A percentile compares a stretch with the other conserved stretches of the same genome.
These are phyloP conservation scores for Cercospora beticola DNA, from an alignment of 2,329 filamentous ascomycete species.

Conservation along the genomic window DNA sequence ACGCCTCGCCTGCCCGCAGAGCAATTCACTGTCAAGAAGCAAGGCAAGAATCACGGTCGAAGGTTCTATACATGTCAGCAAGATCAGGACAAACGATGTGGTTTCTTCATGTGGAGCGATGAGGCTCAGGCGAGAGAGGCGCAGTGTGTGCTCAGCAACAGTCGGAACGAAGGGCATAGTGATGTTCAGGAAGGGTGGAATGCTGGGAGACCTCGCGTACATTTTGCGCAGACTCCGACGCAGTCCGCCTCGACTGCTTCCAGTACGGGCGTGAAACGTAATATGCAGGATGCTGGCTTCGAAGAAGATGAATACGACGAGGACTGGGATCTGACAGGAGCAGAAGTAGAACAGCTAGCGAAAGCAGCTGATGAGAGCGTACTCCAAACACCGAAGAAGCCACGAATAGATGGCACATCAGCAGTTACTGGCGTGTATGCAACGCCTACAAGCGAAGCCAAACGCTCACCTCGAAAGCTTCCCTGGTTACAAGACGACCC, in stretches of 20 bases:
- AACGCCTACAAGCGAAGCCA: slow-evolving; percentile 39
- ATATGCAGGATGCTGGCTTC: slow-evolving; percentile 25
- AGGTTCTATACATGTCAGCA: slow-evolving; percentile 59
- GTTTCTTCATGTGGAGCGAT: slow-evolving; percentile 60
- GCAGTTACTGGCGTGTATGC: slow-evolving; percentile 36
- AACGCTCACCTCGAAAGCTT: slow-evolving; percentile 37
- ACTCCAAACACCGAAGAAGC: slow-evolving; percentile 45
- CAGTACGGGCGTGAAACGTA: slow-evolving; percentile 35
- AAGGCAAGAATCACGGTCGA: slow-evolving; percentile 54
- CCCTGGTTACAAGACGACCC: slow-evolving; percentile 42
- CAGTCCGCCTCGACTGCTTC: slow-evolving; percentile 22
- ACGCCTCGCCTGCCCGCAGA: slow-evolving; percentile 53
- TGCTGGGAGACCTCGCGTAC: slow-evolving; percentile 23
- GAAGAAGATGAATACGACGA: slow-evolving; percentile 32
- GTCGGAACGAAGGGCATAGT: slow-evolving; percentile 45
- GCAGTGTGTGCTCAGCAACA: slow-evolving; percentile 48
- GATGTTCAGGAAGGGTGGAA: slow-evolving; percentile 32
- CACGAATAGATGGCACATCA: slow-evolving; percentile 29
- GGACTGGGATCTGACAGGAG: slow-evolving; percentile 38
- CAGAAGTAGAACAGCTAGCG: slow-evolving; percentile 38
- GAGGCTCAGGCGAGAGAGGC: slow-evolving; percentile 53
- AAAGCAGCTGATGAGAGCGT: slow-evolving; percentile 27
- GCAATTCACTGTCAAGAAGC: slow-evolving; percentile 59
- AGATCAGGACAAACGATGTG: slow-evolving; percentile 48
- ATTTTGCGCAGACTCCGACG: slow-evolving; percentile 12